Evolutionary conservation across 2,329 filamentous ascomycete genomes (phyloP).

Genomic region (Ophiostoma tasmaniense): DNA sequence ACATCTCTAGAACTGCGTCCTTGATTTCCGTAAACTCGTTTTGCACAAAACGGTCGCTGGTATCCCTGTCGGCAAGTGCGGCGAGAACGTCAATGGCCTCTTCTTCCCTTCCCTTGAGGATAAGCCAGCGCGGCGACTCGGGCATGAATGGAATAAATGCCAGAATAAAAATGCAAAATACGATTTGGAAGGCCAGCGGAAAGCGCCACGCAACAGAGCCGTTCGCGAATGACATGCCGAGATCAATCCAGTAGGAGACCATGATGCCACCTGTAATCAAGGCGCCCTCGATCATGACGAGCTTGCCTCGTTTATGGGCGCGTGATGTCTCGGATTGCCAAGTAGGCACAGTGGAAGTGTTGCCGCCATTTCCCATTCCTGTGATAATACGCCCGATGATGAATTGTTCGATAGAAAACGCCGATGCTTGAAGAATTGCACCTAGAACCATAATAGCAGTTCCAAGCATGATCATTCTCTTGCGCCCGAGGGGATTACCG

Average conservation of each 20-base stretch:
- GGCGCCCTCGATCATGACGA: conserved; percentile 53
- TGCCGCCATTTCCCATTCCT: conserved; percentile 35
- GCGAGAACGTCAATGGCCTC: conserved; percentile 38
- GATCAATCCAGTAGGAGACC: conserved; percentile 53
- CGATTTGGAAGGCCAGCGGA: conserved; percentile 49
- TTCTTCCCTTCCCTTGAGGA: conserved; percentile 35
- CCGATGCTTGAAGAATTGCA: conserved; percentile 33
- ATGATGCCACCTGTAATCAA: conserved; percentile 50
- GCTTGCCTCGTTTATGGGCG: conserved; percentile 49
- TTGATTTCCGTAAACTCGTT: conserved; percentile 45
- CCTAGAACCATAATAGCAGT: conserved; percentile 37
- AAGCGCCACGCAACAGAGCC: conserved; percentile 50
- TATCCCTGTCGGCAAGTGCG: conserved; percentile 31
- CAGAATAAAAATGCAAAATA: conserved; percentile 52
- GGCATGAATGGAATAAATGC: conserved; percentile 43
- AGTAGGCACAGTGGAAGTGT: conserved; percentile 43
- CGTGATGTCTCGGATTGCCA: conserved; percentile 54
- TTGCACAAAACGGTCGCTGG: conserved; percentile 46
- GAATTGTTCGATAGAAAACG: conserved; percentile 34
- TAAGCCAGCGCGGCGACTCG: conserved; percentile 42
- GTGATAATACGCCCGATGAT: conserved; percentile 39
- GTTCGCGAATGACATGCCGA: conserved; percentile 46
- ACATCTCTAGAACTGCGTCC: conserved; percentile 56
- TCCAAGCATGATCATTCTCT: conserved; percentile 34
- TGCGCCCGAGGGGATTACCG: conserved; percentile 35